Percentiles rank a stretch among this genome's conserved stretches.
phyloP scores from a whole-genome alignment of 768 basidiomycete genomes.

The Calocera viscosa region DNA sequence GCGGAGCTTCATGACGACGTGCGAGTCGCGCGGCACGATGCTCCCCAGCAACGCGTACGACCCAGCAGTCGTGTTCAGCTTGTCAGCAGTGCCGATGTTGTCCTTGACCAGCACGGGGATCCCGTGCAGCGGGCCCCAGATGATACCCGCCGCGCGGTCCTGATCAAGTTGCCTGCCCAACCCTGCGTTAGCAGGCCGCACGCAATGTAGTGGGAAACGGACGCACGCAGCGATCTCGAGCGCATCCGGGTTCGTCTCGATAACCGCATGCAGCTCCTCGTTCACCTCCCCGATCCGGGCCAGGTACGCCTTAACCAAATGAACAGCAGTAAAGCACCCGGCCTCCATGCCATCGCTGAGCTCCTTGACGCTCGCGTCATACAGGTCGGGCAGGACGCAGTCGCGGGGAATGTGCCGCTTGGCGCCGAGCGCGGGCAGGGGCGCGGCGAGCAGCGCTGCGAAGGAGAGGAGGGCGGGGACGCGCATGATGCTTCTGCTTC shows the following conservation, averaged over 20 bases:
- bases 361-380: slow-evolving; percentile 46
- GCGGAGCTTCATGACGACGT: slow-evolving; percentile 24
- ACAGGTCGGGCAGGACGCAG: slow-evolving; percentile 37
- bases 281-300: slow-evolving; percentile 11
- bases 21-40: slow-evolving; percentile 27
- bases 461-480: not conserved
- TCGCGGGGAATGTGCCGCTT: not conserved
- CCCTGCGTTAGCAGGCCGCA: not conserved
- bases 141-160: slow-evolving; percentile 9
- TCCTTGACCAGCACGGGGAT: slow-evolving; percentile 16
- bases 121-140: slow-evolving; percentile 10
- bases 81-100: slow-evolving; percentile 17
- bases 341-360: slow-evolving; percentile 41
- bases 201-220: not conserved
- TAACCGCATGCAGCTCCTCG: slow-evolving; percentile 10
- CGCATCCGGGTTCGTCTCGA: slow-evolving; percentile 12
- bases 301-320: slow-evolving; percentile 51
- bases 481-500: not conserved
- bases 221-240: slow-evolving; percentile 10
- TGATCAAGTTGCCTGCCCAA: not conserved
- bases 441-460: too few relatives aligned
- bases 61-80: slow-evolving; percentile 21
- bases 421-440: not conserved
- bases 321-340: slow-evolving; percentile 44
- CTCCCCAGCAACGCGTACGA: slow-evolving; percentile 28